These are phyloP conservation scores for Quercus parvula DNA, from an alignment of 306 rosid species.

Conservation along the genomic window DNA sequence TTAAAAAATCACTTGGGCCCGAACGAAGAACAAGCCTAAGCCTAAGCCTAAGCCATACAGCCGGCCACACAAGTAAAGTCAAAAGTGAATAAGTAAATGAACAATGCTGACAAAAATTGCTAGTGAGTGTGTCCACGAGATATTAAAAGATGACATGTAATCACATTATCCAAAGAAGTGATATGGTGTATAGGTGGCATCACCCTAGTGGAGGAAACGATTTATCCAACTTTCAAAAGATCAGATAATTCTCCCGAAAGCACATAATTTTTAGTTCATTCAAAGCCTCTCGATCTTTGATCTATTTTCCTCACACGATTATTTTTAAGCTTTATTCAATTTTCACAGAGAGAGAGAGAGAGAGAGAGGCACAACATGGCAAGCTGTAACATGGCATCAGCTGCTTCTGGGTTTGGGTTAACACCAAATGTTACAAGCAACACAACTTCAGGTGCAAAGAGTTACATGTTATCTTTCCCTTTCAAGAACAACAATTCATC, in stretches of 20 bases:
- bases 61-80: too few relatives aligned
- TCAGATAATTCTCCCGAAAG: constrained; percentile 43
- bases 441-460: constrained; percentile 32
- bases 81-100: too few relatives aligned
- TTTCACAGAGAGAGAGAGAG: background rate
- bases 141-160: constrained; percentile 17
- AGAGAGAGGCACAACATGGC: constrained; percentile 36
- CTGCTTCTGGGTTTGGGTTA: constrained; percentile 67
- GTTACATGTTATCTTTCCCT: constrained; percentile 40
- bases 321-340: constrained; percentile 1
- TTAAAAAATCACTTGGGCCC: too few relatives aligned
- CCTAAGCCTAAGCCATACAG: too few relatives aligned
- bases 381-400: constrained; percentile 67
- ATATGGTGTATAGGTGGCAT: constrained; percentile 73
- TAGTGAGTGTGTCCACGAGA: background rate
- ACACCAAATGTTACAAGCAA: constrained; percentile 44
- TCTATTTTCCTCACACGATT: constrained; percentile 3
- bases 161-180: constrained; percentile 50
- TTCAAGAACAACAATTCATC: constrained; percentile 31
- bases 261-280: constrained; percentile 25
- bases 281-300: constrained; percentile 37
- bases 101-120: too few relatives aligned
- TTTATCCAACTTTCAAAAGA: constrained; percentile 31
- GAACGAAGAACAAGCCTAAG: too few relatives aligned
- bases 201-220: constrained; percentile 58